Evolutionary conservation across 371 early-diverging fungal species (phyloP).

Genomic region (Saksenaea oblongispora): DNA sequence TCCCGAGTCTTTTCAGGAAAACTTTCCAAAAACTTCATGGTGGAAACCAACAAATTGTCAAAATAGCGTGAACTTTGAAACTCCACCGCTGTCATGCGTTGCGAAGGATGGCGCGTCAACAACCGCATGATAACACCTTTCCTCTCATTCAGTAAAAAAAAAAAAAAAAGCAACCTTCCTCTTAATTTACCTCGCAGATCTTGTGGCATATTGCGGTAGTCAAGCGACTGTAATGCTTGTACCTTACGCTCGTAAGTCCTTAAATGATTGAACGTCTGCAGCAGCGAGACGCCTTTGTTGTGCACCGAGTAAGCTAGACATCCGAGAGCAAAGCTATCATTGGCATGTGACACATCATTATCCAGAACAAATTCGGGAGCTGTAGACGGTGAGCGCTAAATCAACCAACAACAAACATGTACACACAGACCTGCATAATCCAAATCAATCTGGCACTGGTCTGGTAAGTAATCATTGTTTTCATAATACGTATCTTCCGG

Average conservation of each 20-base stretch:
- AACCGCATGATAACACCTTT: slow-evolving; percentile 58
- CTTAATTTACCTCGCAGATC: slow-evolving; percentile 48
- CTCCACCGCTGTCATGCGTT: slow-evolving; percentile 59
- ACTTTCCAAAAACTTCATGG: slow-evolving; percentile 78
- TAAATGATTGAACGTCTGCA: slow-evolving; percentile 66
- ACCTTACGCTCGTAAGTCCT: slow-evolving; percentile 68
- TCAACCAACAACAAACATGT: not conserved
- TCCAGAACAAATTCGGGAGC: slow-evolving; percentile 82
- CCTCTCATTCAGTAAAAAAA: not conserved
- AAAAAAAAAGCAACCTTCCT: not conserved
- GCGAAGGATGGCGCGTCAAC: slow-evolving; percentile 54
- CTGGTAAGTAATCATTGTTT: slow-evolving; percentile 64
- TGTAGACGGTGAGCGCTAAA: slow-evolving; percentile 14
- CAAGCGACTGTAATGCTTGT: slow-evolving; percentile 42
- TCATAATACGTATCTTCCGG: slow-evolving; percentile 46
- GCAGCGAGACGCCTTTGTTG: slow-evolving; percentile 67
- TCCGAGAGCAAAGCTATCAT: slow-evolving; percentile 84
- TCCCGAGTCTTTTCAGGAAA: slow-evolving; percentile 79
- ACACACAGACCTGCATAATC: slow-evolving; percentile 61
- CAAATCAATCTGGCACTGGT: slow-evolving; percentile 66
- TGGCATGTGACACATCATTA: slow-evolving; percentile 50
- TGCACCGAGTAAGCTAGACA: slow-evolving; percentile 79
- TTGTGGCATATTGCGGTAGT: slow-evolving; percentile 53
- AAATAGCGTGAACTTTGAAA: slow-evolving; percentile 76
- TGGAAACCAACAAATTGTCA: slow-evolving; percentile 77